Percentiles rank a stretch among this genome's conserved stretches.
Evolutionary conservation across 305 asterid genomes (phyloP).

Genomic region (Fraxinus greggii): DNA sequence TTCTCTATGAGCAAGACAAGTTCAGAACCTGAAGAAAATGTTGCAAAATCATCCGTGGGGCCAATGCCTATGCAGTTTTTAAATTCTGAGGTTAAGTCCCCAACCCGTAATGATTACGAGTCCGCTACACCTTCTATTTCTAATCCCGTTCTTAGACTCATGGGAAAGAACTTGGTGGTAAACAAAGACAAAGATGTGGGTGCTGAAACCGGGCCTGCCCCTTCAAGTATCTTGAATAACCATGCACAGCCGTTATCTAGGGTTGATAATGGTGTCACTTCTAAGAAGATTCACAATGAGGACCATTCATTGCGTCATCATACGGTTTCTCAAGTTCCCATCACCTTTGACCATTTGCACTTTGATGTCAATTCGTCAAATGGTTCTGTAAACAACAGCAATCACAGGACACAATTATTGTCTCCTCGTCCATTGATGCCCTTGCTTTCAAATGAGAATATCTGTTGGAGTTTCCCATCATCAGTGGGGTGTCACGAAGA

Average conservation of each 20-base stretch:
- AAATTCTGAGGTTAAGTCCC: constrained; percentile 44
- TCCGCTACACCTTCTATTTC: constrained; percentile 57
- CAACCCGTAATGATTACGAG: constrained; percentile 33
- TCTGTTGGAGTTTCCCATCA: constrained; percentile 28
- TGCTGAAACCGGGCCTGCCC: constrained; percentile 34
- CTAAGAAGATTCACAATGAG: constrained; percentile 32
- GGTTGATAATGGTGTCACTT: constrained; percentile 28
- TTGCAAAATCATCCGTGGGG: constrained; percentile 25
- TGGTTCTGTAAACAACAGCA: constrained; percentile 35
- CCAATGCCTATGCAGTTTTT: constrained; percentile 25
- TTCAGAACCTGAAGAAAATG: constrained; percentile 28
- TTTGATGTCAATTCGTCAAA: constrained; percentile 38
- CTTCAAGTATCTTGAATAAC: constrained; percentile 26
- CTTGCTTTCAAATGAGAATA: constrained; percentile 31
- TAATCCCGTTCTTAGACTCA: constrained; percentile 73
- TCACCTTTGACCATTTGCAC: constrained; percentile 28
- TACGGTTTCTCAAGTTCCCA: constrained; percentile 29
- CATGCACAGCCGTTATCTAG: constrained; percentile 26
- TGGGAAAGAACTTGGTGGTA: constrained; percentile 92
- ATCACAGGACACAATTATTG: constrained; percentile 29
- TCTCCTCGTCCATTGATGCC: constrained; percentile 31
- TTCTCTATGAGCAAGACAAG: constrained; percentile 25
- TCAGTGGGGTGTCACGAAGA: constrained; percentile 32
- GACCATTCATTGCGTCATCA: constrained; percentile 27
- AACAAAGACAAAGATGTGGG: constrained; percentile 51